A percentile compares a stretch with the other conserved stretches of the same genome.
These are phyloP conservation scores for Elaeis guineensis DNA, from an alignment of 176 grass and related monocot genomes.

Conservation along the genomic window DNA sequence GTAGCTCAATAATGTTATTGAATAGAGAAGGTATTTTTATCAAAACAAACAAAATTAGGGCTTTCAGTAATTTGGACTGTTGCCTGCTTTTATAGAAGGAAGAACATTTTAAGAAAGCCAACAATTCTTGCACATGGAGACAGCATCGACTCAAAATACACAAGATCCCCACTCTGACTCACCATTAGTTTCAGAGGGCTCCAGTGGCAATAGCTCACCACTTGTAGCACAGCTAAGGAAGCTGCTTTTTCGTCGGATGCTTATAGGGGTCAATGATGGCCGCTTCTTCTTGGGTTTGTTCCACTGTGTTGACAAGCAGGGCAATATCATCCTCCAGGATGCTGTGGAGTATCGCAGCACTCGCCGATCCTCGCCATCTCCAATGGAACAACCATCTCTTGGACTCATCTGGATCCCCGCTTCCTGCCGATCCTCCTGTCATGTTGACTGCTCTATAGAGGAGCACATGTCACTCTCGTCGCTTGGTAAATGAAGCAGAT, in stretches of 20 bases:
- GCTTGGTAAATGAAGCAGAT: conserved; percentile 34
- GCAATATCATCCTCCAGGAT: conserved; percentile 92
- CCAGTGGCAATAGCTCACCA: conserved; percentile 28
- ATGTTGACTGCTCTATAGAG: conserved; percentile 67
- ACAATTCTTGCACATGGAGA: conserved; percentile 23
- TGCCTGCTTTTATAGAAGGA: no score
- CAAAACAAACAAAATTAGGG: no score
- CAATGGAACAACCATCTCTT: conserved; percentile 55
- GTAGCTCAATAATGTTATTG: no score
- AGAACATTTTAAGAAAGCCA: no score
- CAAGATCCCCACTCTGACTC: conserved; percentile 6
- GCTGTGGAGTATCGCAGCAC: conserved; percentile 68
- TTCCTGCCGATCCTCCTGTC: conserved; percentile 71
- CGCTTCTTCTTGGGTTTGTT: conserved; percentile 79
- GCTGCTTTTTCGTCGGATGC: conserved; percentile 62
- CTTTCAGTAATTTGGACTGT: no score
- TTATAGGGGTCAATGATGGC: conserved; percentile 67
- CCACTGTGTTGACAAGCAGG: conserved; percentile 91
- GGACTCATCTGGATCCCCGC: conserved; percentile 80
- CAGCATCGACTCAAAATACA: background rate
- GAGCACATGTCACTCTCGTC: conserved; percentile 64
- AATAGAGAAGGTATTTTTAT: no score
- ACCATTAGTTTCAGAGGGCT: background rate
- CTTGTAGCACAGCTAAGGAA: conserved; percentile 53
- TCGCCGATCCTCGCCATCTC: conserved; percentile 18